Base-by-base conservation (phyloP, 257 asterid species). In the Knoxia roxburghii region DNA sequence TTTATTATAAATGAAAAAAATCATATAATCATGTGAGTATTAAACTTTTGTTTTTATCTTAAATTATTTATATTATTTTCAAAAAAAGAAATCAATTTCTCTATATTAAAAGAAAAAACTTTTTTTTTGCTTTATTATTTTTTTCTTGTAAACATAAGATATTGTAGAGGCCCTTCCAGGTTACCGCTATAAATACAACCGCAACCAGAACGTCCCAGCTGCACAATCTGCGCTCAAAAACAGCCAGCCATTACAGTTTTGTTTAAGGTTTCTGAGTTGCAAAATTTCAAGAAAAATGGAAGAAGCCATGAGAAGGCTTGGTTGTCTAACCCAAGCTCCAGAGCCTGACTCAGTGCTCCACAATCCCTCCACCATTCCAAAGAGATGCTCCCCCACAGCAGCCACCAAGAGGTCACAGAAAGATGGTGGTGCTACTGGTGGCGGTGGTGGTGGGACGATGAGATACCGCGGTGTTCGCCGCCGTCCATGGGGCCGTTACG, bases 401-500 rank as follows among this genome's bases (percentile, higher is more conserved):
- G 27, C 81, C 35, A 71, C 72, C 82, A 87, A 82, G 76, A 73
- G 88, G 61, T 46, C 89, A 37, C 77, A 75, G 5, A 86, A 81
- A 60, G 90, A 84, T 45, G 67, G 49, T 43, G 69, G 54, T 37
- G 9, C 6, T 9, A 37, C 41, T 9, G 41, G 41, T 29, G 29
- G 68, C 68, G 26, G 23, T 7, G 49, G 59, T 14, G 77, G 68
- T 10, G 72, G 71, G 43, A 76, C 76, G 68, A 77, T 84, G 74
- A 71, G 96, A 9, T 89, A 91, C 79, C 88, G 98, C 0, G 96
- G 98, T 1, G 98, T 91, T 0, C 92, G 98, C 29, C 93, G 98
- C 62, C 97, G 98, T 2, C 98, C 98, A 0, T 91, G 98, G 98
- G 98, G 98, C 8, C 88, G 98, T 1, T 91, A 86, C 57, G 98